Percentiles rank a stretch among this genome's conserved stretches.
Evolutionary conservation across 192 early-diverging fungal species (phyloP).

Genomic region (Mortierella antarctica): DNA sequence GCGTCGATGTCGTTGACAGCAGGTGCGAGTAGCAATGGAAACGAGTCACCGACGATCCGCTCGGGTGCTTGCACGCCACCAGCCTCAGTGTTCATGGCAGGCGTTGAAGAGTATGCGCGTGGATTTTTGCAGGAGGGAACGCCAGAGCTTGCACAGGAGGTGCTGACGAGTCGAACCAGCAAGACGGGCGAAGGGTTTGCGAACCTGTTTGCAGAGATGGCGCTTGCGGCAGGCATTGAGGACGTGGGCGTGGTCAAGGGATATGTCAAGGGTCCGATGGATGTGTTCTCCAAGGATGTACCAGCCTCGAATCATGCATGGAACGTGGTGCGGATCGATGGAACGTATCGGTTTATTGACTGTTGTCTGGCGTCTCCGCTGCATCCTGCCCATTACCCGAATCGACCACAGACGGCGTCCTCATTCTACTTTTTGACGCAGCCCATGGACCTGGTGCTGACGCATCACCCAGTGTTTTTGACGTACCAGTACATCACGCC

Average conservation of each 20-base stretch:
- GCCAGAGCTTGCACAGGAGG: slow-evolving; percentile 55
- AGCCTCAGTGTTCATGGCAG: slow-evolving; percentile 21
- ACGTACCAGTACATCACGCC: slow-evolving; percentile 58
- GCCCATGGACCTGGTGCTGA: slow-evolving; percentile 40
- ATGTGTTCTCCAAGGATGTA: slow-evolving; percentile 42
- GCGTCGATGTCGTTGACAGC: slow-evolving; percentile 3
- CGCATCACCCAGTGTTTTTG: slow-evolving; percentile 48
- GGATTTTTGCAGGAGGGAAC: slow-evolving; percentile 47
- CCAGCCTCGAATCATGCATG: slow-evolving; percentile 45
- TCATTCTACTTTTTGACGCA: slow-evolving; percentile 52
- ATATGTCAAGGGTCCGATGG: slow-evolving; percentile 56
- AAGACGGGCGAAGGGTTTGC: slow-evolving; percentile 63
- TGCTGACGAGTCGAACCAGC: slow-evolving; percentile 50
- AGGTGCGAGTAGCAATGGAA: not conserved
- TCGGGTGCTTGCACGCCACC: slow-evolving; percentile 4
- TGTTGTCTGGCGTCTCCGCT: slow-evolving; percentile 62
- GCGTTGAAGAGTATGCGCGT: slow-evolving; percentile 33
- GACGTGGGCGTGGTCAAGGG: slow-evolving; percentile 60
- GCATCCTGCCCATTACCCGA: slow-evolving; percentile 55
- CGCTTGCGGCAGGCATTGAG: slow-evolving; percentile 60
- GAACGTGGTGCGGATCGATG: slow-evolving; percentile 58
- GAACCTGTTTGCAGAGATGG: slow-evolving; percentile 64
- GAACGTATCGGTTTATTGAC: slow-evolving; percentile 65
- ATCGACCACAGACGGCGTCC: slow-evolving; percentile 19
- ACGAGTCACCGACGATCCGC: slow-evolving; percentile 2